phyloP scores from a whole-genome alignment of 129 eudicot species.

The Oenanthe sinensis region DNA sequence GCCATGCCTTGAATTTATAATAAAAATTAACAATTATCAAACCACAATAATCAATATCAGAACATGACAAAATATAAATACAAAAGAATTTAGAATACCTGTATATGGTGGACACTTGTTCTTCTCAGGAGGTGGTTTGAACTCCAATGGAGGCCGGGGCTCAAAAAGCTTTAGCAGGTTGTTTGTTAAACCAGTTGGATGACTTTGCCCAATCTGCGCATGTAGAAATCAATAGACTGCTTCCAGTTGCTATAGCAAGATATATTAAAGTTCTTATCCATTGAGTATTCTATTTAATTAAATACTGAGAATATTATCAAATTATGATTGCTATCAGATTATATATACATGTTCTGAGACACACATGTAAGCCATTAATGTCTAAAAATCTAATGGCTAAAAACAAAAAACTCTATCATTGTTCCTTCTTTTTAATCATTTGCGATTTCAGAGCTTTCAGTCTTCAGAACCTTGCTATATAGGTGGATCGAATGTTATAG shows the following conservation, averaged over 20 bases:
- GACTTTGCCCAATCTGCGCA: constrained; percentile 90
- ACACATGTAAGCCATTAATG: neutral
- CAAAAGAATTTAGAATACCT: constrained; percentile 32
- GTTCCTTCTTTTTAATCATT: no score
- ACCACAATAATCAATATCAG: neutral
- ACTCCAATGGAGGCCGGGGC: constrained; percentile 96
- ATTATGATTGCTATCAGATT: neutral
- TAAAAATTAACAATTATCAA: neutral
- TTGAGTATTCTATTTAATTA: neutral
- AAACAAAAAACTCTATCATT: neutral
- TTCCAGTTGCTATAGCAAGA: neutral
- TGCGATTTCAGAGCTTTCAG: neutral
- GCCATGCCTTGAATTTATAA: constrained; percentile 52
- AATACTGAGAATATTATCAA: neutral
- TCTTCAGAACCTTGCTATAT: no score
- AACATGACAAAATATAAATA: constrained; percentile 4
- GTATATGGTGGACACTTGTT: constrained; percentile 86
- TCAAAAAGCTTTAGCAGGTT: constrained; percentile 83
- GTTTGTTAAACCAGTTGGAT: constrained; percentile 92
- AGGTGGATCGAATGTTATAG: neutral
- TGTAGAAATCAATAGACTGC: neutral
- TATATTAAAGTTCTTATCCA: neutral
- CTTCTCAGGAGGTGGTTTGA: constrained; percentile 95
- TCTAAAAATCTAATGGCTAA: neutral
- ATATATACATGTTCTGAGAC: no score